Evolutionary conservation across 108 stramenopile species (phyloP).

Genomic region (Bacterosira constricta): DNA sequence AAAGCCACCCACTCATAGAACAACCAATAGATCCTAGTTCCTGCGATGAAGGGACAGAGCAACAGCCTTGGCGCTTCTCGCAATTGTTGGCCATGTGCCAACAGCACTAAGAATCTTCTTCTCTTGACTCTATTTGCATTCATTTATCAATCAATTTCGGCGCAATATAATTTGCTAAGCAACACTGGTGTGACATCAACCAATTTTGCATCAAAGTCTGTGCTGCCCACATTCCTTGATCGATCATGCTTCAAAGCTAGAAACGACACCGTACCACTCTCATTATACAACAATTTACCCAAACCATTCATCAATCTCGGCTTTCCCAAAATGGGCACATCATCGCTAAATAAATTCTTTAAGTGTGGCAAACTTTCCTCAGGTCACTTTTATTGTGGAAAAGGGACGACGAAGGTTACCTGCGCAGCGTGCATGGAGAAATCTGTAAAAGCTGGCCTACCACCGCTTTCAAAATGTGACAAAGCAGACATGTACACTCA

Average conservation of each 20-base stretch:
- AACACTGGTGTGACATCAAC: no score
- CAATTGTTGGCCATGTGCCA: no score
- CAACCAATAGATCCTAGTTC: no score
- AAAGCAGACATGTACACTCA: not conserved
- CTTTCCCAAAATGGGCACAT: conserved; percentile 19
- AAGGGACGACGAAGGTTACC: not conserved
- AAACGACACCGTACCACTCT: conserved; percentile 4
- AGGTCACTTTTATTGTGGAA: not conserved
- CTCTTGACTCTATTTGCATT: no score
- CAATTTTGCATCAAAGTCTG: no score
- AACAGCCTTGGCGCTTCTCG: no score
- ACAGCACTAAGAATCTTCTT: no score
- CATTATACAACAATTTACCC: conserved; percentile 14
- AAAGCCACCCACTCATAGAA: no score
- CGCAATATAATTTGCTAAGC: no score
- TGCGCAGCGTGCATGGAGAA: conserved; percentile 1
- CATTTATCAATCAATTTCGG: no score
- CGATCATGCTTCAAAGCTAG: conserved; percentile 6
- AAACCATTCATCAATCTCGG: conserved; percentile 16
- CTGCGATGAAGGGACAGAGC: no score
- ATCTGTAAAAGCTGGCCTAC: not conserved
- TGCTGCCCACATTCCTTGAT: no score
- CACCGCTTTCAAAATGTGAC: not conserved
- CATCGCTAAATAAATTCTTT: conserved; percentile 5
- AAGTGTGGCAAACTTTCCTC: not conserved